These are phyloP conservation scores for Eucalyptus guilfoylei DNA, from an alignment of 345 rosid genomes.

Conservation along the genomic window DNA sequence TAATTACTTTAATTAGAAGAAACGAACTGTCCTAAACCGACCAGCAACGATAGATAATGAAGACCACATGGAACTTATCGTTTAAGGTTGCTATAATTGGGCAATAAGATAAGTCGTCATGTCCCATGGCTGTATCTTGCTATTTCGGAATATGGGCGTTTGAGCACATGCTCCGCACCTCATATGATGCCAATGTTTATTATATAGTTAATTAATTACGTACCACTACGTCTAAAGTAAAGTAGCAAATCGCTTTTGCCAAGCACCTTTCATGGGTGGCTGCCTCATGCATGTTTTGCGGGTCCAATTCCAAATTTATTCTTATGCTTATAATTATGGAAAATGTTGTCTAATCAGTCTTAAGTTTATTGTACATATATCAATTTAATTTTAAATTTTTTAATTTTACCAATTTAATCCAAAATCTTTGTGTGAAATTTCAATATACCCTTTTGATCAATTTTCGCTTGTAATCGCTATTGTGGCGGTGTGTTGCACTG, in stretches of 20 bases:
- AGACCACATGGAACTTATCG: neutral
- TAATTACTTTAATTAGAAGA: neutral
- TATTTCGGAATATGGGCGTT: neutral
- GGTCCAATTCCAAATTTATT: neutral
- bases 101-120: neutral
- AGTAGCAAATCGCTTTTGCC: neutral
- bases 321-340: neutral
- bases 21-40: neutral
- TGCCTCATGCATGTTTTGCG: neutral
- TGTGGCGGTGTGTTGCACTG: neutral
- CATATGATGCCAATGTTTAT: neutral
- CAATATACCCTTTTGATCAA: fast-evolving
- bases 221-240: neutral
- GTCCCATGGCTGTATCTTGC: neutral
- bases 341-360: neutral
- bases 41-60: neutral
- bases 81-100: neutral
- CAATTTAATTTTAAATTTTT: neutral
- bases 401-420: neutral
- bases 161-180: neutral
- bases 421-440: fast-evolving
- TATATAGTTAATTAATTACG: neutral
- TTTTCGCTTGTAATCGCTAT: fast-evolving
- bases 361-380: neutral
- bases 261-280: neutral